Base-by-base conservation (phyloP, 176 grass and related monocot species). In the Oryza punctata region DNA sequence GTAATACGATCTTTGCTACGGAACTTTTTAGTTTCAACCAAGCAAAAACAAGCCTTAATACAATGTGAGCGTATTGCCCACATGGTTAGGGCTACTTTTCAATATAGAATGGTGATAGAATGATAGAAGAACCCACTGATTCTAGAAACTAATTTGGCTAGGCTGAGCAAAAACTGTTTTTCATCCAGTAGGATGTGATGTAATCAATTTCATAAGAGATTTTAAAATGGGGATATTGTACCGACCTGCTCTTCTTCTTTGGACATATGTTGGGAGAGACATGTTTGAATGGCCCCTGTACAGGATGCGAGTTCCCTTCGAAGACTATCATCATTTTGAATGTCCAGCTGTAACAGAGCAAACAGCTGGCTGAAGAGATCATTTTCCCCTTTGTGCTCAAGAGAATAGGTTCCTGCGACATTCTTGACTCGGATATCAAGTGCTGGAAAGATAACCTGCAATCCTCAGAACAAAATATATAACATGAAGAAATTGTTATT, bases 371-470 rank as follows among this genome's bases (percentile, higher is more conserved):
- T 57, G 68, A 99, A 99, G 67, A 96, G 93, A 65, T 88, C 80
- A 27, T 69, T 90, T 70, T 99, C 97, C 57, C 93, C 93, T 87
- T 96, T 96, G 80, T 99, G 97, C 78, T 99, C 97, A 3, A 99
- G 88, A 61, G 89, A 94, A 85, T 99, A 99, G 23, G 97, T 99
- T 59, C 91, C 70, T 21, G 94, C 93, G 1, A 99, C 88, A 63
- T 99, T 99, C 89, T 99, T 96, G 47, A 99, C 97, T 82, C 97
- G 87, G 33, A 86, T 92, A 79, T 99, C 97, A 59, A 99, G 89
- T 81, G 97, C 97, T 82, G 97, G 93, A 91, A 99, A 99, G 70
- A 99, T 99, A 78, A 96, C 97, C 97, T 99, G 52, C 12, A 86
- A 92, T 21, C 32, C 27, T 11, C 32, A 83, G 82, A 76, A 59